Percentiles rank a stretch among this genome's conserved stretches.
Evolutionary conservation across 2,329 filamentous ascomycete species (phyloP).

Genomic region (Botrytis deweyae): DNA sequence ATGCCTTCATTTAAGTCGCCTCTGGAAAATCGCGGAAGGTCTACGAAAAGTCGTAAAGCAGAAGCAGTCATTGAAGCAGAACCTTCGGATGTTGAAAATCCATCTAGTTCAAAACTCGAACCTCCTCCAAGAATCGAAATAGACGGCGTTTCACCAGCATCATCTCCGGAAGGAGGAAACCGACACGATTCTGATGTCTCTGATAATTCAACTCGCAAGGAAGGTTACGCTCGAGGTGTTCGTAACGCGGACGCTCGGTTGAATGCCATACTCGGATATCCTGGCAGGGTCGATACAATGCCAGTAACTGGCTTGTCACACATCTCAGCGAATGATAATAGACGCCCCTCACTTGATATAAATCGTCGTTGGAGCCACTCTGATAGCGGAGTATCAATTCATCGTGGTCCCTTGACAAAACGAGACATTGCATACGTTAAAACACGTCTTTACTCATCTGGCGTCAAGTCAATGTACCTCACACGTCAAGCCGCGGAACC

Average conservation of each 20-base stretch:
- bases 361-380: conserved; percentile 53
- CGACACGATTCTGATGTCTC: conserved; percentile 34
- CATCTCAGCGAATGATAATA: conserved; percentile 38
- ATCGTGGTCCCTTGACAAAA: conserved; percentile 52
- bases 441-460: conserved; percentile 75
- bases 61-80: conserved; percentile 29
- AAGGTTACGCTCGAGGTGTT: conserved; percentile 31
- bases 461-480: conserved; percentile 87
- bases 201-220: conserved; percentile 32
- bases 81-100: conserved; percentile 42
- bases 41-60: conserved; percentile 32
- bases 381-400: conserved; percentile 43
- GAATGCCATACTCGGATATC: conserved; percentile 39
- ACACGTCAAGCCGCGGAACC: conserved; percentile 54
- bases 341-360: conserved; percentile 30
- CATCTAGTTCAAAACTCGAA: conserved; percentile 47
- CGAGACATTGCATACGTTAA: conserved; percentile 79
- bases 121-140: conserved; percentile 52
- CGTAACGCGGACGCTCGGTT: conserved; percentile 37
- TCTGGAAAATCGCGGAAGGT: conserved; percentile 42
- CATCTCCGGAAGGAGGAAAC: conserved; percentile 30
- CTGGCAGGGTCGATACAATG: conserved; percentile 40
- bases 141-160: conserved; percentile 39
- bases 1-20: conserved; percentile 53
- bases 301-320: conserved; percentile 48